Evolutionary conservation across 345 rosid species (phyloP).

Genomic region (Populus simonii): DNA sequence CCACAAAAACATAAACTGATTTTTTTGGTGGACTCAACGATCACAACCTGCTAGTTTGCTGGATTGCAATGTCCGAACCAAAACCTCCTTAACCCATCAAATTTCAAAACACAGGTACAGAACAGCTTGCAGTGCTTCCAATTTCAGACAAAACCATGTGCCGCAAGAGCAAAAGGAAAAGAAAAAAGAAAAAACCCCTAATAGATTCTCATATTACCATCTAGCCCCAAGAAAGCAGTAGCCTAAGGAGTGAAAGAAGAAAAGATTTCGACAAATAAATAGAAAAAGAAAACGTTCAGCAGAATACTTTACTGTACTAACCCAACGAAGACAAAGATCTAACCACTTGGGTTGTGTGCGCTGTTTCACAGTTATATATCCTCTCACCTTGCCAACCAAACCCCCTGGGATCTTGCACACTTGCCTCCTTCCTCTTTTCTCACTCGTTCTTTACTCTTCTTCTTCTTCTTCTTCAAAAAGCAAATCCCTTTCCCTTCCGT

Average conservation of each 20-base stretch:
- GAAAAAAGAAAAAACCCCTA: background rate
- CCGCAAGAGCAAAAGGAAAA: background rate
- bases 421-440: background rate
- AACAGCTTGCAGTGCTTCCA: background rate
- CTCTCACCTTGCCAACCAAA: background rate
- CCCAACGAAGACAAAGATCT: constrained; percentile 17
- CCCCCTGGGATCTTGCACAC: background rate
- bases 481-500: background rate
- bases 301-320: background rate
- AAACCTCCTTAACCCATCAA: background rate
- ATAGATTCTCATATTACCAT: background rate
- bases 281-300: background rate
- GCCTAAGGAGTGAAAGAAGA: background rate
- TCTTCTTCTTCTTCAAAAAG: background rate
- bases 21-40: too few relatives aligned
- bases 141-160: constrained; percentile 9
- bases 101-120: too few relatives aligned
- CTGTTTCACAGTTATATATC: constrained; percentile 15
- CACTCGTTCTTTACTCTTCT: background rate
- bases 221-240: background rate
- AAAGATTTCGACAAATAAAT: background rate
- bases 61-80: background rate
- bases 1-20: too few relatives aligned
- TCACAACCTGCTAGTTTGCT: background rate
- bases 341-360: constrained; percentile 18